Percentiles rank a stretch among this genome's conserved stretches.
Conservation (phyloP, 768 basidiomycete genomes). For the Russula sp. region DNA sequence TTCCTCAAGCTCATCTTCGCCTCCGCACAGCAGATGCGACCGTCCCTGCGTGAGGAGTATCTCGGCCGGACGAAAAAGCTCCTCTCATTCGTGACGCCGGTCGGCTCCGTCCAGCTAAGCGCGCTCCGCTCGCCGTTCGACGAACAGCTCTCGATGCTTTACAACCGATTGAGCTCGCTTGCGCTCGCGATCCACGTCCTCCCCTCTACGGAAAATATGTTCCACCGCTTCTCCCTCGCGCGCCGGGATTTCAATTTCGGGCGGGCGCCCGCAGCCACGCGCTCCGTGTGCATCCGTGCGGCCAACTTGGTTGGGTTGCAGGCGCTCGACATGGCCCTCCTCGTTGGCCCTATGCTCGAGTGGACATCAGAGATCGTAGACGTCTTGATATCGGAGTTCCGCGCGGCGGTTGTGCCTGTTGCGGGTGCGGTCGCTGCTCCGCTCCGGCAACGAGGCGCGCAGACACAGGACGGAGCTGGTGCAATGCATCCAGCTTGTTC, state of each 20-base stretch:
- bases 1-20: slow-evolving; percentile 79
- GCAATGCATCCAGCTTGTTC: slow-evolving; percentile 3
- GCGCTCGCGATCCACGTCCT: slow-evolving; percentile 66
- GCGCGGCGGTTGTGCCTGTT: slow-evolving; percentile 17
- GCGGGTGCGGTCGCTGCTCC: neutral
- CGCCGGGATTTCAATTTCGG: slow-evolving; percentile 60
- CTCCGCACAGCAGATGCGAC: slow-evolving; percentile 38
- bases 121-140: slow-evolving; percentile 41
- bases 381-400: slow-evolving; percentile 49
- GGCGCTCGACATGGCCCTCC: slow-evolving; percentile 44
- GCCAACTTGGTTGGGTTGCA: slow-evolving; percentile 63
- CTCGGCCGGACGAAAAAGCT: slow-evolving; percentile 54
- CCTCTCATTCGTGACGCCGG: slow-evolving; percentile 62
- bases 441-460: neutral
- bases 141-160: slow-evolving; percentile 63
- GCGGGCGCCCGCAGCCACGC: slow-evolving; percentile 53
- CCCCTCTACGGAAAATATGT: slow-evolving; percentile 38
- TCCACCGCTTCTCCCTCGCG: slow-evolving; percentile 54
- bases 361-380: slow-evolving; percentile 62
- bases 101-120: slow-evolving; percentile 60
- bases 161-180: slow-evolving; percentile 74
- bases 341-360: slow-evolving; percentile 43
- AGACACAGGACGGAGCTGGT: slow-evolving; percentile 22
- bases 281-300: slow-evolving; percentile 68
- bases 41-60: slow-evolving; percentile 26